phyloP scores from a whole-genome alignment of 805 yeast species.

The Nakazawaea anatomiae region DNA sequence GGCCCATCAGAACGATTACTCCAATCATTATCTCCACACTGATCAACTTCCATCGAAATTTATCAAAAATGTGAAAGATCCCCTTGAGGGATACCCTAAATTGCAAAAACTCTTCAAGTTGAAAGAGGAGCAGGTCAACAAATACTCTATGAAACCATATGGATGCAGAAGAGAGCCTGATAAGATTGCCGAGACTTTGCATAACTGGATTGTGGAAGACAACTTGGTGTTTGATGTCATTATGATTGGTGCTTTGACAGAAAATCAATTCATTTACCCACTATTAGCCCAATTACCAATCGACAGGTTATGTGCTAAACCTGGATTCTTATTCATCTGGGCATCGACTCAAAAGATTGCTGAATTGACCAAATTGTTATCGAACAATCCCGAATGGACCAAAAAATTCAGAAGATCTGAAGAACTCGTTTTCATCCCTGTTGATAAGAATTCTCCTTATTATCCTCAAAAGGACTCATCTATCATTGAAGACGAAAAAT shows the following conservation, averaged over 20 bases:
- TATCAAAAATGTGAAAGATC: constrained; percentile 59
- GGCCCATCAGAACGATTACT: constrained; percentile 61
- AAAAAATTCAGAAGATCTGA: constrained; percentile 81
- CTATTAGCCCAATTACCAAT: constrained; percentile 62
- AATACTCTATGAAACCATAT: constrained; percentile 54
- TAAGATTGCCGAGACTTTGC: constrained; percentile 50
- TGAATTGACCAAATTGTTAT: constrained; percentile 49
- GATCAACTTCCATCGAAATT: constrained; percentile 56
- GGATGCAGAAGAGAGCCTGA: constrained; percentile 54
- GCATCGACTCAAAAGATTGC: constrained; percentile 69
- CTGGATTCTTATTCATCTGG: constrained; percentile 87
- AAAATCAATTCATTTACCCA: constrained; percentile 63
- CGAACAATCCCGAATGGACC: constrained; percentile 41
- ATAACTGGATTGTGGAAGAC: constrained; percentile 54
- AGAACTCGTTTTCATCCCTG: constrained; percentile 77
- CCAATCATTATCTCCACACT: constrained; percentile 61
- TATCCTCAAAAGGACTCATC: constrained; percentile 48
- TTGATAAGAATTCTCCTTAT: constrained; percentile 57
- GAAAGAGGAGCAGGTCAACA: constrained; percentile 51
- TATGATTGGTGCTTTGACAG: constrained; percentile 84
- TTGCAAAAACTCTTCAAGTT: constrained; percentile 60
- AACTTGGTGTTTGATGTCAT: constrained; percentile 77
- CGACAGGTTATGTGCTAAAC: constrained; percentile 69
- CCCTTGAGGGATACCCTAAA: constrained; percentile 84
- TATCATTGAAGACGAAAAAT: constrained; percentile 32